Evolutionary conservation across 2,329 filamentous ascomycete species (phyloP), one percentile per base, ranked within the genome.

Genomic region (Stachybotrys elegans): DNA sequence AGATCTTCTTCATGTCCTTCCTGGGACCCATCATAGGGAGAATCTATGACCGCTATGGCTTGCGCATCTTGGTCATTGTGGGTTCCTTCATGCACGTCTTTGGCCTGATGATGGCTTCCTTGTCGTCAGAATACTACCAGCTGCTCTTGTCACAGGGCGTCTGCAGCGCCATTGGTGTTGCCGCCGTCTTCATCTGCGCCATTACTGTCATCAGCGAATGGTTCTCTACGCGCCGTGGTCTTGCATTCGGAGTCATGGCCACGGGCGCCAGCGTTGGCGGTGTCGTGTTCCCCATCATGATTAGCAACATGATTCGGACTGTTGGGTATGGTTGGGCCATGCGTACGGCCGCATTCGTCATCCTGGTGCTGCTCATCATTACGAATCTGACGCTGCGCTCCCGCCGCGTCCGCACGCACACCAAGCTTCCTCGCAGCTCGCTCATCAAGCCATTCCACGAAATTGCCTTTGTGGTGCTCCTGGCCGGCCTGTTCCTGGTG

Each of bases 21-120:
- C 11, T 22, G 5, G 13, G 12, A 9, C 31, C 19, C 22, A 29
- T 85, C 19, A 71, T 80, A 17, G 83, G 83, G 2, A 73, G 69
- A 32, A 46, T 81, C 1, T 83, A 73, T 52, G 83, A 86, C 53
- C 74, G 71, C 46, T 75, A 78, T 48, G 82, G 83, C 0, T 78
- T 81, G 0, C 70, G 72, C 25, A 71, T 65, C 39, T 60, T 84
- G 1, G 52, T 81, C 1, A 23, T 75, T 3, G 52, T 59, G 20
- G 77, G 78, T 11, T 71, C 69, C 1, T 62, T 79, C 42, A 55
- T 78, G 31, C 72, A 79, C 45, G 69, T 82, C 19, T 72, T 82
- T 43, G 72, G 75, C 6, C 53, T 82, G 14, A 81, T 83, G 75
- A 80, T 82, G 76, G 69, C 75, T 0, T 72, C 68, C 20, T 56